phyloP scores from a whole-genome alignment of 2,329 filamentous ascomycete genomes.

The Polychaeton citri region DNA sequence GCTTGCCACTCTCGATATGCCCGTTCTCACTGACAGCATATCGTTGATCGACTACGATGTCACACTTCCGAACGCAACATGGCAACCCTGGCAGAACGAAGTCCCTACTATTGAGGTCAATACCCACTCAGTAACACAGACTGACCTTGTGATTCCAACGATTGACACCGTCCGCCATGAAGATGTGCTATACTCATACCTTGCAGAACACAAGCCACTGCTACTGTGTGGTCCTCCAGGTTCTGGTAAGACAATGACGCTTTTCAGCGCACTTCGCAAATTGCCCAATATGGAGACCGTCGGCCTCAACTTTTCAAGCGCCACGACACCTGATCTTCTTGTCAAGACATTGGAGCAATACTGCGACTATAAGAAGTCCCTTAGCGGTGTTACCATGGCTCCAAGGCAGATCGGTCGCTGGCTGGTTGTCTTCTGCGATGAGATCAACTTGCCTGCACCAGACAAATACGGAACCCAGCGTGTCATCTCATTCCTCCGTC shows the following conservation, averaged over 20 bases:
- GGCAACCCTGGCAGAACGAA: constrained; percentile 87
- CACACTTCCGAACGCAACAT: constrained; percentile 71
- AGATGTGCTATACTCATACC: constrained; percentile 98
- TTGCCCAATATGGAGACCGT: constrained; percentile 98
- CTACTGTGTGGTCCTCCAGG: constrained; percentile 93
- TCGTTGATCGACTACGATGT: constrained; percentile 96
- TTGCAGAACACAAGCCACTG: constrained; percentile 95
- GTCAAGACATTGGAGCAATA: constrained; percentile 99
- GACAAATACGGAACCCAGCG: constrained; percentile 97
- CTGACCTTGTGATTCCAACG: constrained; percentile 95
- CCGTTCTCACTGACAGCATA: constrained; percentile 56
- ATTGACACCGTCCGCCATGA: constrained; percentile 95
- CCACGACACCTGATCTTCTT: constrained; percentile 90
- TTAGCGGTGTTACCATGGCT: constrained; percentile 90
- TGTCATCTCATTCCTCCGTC: constrained; percentile 91
- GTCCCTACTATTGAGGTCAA: constrained; percentile 94
- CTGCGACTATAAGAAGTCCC: constrained; percentile 97
- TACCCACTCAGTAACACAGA: constrained; percentile 94
- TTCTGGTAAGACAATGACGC: constrained; percentile 98
- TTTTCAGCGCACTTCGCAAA: constrained; percentile 94
- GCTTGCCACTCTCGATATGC: constrained; percentile 74
- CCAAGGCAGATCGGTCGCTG: constrained; percentile 94
- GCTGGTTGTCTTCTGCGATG: constrained; percentile 97
- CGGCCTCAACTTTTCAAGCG: constrained; percentile 97
- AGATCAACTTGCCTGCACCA: constrained; percentile 96